Conservation (phyloP, 2,329 filamentous ascomycete genomes). For the Microascus cirrosus region DNA sequence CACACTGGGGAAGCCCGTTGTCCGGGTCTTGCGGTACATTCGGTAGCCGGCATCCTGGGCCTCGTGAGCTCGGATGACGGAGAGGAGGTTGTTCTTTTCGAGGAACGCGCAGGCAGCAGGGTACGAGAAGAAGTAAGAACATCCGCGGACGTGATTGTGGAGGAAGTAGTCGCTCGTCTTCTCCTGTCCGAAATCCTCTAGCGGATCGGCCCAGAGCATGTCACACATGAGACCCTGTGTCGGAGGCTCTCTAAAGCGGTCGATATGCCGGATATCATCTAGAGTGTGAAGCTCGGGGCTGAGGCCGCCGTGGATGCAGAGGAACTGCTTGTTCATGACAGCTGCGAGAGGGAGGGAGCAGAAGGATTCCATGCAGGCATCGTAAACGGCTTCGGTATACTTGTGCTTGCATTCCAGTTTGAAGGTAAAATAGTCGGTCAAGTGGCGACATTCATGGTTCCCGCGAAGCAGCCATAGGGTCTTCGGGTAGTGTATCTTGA, state of each 20-base stretch:
- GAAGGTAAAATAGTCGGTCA: slow-evolving; percentile 99
- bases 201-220: slow-evolving; percentile 94
- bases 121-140: slow-evolving; percentile 99
- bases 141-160: slow-evolving; percentile 96
- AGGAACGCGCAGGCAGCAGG: slow-evolving; percentile 93
- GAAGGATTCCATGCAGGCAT: slow-evolving; percentile 98
- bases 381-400: slow-evolving; percentile 91
- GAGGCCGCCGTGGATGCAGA: slow-evolving; percentile 94
- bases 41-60: slow-evolving; percentile 97
- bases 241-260: slow-evolving; percentile 93
- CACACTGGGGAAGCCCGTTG: slow-evolving; percentile 95
- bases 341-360: slow-evolving; percentile 87
- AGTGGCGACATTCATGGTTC: slow-evolving; percentile 96
- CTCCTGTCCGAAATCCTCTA: slow-evolving; percentile 97
- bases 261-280: slow-evolving; percentile 89
- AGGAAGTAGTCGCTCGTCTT: slow-evolving; percentile 97
- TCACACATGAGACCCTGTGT: slow-evolving; percentile 99
- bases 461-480: slow-evolving; percentile 93
- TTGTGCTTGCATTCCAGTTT: slow-evolving; percentile 99
- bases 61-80: slow-evolving; percentile 94
- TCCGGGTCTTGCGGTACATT: slow-evolving; percentile 98
- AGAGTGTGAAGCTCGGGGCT: slow-evolving; percentile 93
- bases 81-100: slow-evolving; percentile 97
- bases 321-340: slow-evolving; percentile 99
- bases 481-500: slow-evolving; percentile 99